A percentile compares a stretch with the other conserved stretches of the same genome.
Conservation (phyloP, 2,329 filamentous ascomycete genomes). For the Emmonsiellopsis sp. region DNA sequence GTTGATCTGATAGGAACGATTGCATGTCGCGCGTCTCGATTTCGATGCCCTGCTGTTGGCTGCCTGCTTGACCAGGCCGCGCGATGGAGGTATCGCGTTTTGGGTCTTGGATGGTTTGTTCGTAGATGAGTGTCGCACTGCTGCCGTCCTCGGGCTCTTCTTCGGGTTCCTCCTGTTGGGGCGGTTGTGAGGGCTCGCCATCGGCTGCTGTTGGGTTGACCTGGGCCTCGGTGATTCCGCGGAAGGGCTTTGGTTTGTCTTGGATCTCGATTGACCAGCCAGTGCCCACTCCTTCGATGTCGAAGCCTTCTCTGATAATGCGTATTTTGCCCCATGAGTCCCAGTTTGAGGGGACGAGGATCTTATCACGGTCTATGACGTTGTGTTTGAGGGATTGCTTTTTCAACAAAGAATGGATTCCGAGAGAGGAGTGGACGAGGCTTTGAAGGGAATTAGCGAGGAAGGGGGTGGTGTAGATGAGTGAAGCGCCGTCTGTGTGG, state of each 20-base stretch:
- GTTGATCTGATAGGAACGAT: slow-evolving; percentile 64
- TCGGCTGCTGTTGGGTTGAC: slow-evolving; percentile 14
- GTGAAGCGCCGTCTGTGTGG: slow-evolving; percentile 62
- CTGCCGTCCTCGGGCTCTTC: slow-evolving; percentile 28
- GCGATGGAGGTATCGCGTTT: slow-evolving; percentile 53
- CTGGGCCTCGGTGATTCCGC: slow-evolving; percentile 12
- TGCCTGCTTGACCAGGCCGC: slow-evolving; percentile 35
- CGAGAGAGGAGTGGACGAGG: slow-evolving; percentile 74
- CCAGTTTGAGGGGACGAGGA: slow-evolving; percentile 92
- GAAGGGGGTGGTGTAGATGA: slow-evolving; percentile 75
- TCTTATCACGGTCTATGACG: slow-evolving; percentile 87
- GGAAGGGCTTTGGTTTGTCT: slow-evolving; percentile 30
- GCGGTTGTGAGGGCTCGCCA: slow-evolving; percentile 11
- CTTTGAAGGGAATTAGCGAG: slow-evolving; percentile 67
- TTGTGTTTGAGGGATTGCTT: slow-evolving; percentile 75
- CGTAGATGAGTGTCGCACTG: slow-evolving; percentile 63
- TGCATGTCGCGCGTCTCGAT: slow-evolving; percentile 66
- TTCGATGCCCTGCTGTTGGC: slow-evolving; percentile 36
- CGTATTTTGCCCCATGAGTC: slow-evolving; percentile 97
- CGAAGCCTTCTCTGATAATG: slow-evolving; percentile 81
- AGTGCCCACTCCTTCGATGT: slow-evolving; percentile 75
- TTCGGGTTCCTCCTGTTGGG: slow-evolving; percentile 9
- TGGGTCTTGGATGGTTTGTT: slow-evolving; percentile 69
- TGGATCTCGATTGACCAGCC: slow-evolving; percentile 82
- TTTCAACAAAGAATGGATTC: slow-evolving; percentile 74